Evolutionary conservation across 2,329 filamentous ascomycete genomes (phyloP).

Genomic region (Sodiomyces alkalinus): DNA sequence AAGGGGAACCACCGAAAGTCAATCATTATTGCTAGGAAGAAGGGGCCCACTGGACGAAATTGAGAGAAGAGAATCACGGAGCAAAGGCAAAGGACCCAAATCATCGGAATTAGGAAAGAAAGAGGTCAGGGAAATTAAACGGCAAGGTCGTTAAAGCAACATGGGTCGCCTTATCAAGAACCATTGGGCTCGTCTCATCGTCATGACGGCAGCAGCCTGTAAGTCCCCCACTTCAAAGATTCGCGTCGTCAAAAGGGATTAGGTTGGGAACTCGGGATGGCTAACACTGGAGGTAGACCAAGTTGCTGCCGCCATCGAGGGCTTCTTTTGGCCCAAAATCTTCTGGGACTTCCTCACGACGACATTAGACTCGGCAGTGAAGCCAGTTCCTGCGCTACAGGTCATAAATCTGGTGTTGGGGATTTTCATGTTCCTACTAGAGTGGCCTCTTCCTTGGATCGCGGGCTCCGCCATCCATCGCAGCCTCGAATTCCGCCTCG

Average conservation of each 20-base stretch:
- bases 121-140: conserved; percentile 6
- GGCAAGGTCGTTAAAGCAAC: conserved; percentile 12
- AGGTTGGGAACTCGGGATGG: conserved; percentile 12
- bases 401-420: conserved; percentile 79
- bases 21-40: conserved; percentile 1
- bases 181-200: conserved; percentile 91
- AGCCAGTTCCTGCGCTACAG: conserved; percentile 77
- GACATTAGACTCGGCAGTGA: conserved; percentile 73
- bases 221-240: conserved; percentile 18
- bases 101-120: conserved; percentile 2
- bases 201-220: conserved; percentile 72
- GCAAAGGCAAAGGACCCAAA: background rate
- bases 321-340: conserved; percentile 97
- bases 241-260: conserved; percentile 7
- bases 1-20: background rate
- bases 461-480: conserved; percentile 69
- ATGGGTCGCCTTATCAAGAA: conserved; percentile 99
- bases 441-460: conserved; percentile 73
- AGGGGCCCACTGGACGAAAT: background rate
- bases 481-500: conserved; percentile 72
- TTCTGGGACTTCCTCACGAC: conserved; percentile 96
- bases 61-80: background rate
- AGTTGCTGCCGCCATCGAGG: conserved; percentile 65
- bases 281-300: too few relatives aligned
- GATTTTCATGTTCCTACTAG: conserved; percentile 64